These are phyloP conservation scores for Crataegus laevigata DNA, from an alignment of 306 rosid genomes.

Conservation along the genomic window DNA sequence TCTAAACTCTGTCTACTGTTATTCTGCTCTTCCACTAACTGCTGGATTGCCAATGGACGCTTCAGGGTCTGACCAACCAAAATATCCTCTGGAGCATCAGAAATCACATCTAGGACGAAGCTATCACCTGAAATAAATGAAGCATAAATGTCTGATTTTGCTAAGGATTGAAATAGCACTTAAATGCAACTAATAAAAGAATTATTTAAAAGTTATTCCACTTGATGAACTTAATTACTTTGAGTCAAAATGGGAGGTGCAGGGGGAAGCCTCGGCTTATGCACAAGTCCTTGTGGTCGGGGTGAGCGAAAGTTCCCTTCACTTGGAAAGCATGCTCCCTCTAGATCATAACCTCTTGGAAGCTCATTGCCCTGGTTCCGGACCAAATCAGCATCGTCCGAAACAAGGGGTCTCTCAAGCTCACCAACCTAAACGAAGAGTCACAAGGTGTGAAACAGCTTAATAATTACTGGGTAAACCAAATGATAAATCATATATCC, in stretches of 20 bases:
- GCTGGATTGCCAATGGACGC: conserved; percentile 31
- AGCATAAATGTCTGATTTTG: not conserved
- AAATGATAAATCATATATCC: not conserved
- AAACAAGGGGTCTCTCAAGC: conserved; percentile 77
- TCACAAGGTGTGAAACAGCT: conserved; percentile 1
- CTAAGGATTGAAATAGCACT: not conserved
- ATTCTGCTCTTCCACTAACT: conserved; percentile 40
- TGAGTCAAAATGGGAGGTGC: conserved; percentile 34
- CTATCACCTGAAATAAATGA: conserved; percentile 40
- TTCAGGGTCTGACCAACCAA: conserved; percentile 58
- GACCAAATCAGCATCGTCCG: conserved; percentile 28
- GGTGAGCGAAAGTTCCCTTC: conserved; percentile 65
- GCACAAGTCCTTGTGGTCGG: conserved; percentile 44
- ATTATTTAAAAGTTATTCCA: not conserved
- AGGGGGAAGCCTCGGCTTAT: conserved; percentile 57
- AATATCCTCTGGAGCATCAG: conserved; percentile 45
- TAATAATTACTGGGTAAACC: not conserved
- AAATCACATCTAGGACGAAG: conserved; percentile 41
- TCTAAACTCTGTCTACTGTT: conserved; percentile 26
- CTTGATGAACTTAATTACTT: conserved; percentile 20
- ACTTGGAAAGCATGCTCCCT: conserved; percentile 60
- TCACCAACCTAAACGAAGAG: conserved; percentile 39
- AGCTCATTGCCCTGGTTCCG: conserved; percentile 38
- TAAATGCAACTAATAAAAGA: not conserved
- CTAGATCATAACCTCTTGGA: conserved; percentile 71